A percentile compares a stretch with the other conserved stretches of the same genome.
phyloP scores from a whole-genome alignment of 768 basidiomycete genomes.

The Suillus paluster region DNA sequence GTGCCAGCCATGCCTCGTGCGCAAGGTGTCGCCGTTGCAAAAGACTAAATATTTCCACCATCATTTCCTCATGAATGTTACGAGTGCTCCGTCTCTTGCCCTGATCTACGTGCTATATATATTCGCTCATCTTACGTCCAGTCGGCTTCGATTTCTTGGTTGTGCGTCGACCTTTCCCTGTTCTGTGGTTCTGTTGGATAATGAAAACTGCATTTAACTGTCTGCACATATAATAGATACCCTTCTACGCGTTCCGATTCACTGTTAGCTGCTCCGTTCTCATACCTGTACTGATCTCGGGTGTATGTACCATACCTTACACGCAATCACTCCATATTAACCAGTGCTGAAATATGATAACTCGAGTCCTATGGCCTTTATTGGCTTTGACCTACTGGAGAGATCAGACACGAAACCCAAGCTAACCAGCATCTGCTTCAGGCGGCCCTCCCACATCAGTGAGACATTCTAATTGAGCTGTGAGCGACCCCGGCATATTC shows the following conservation, averaged over 20 bases:
- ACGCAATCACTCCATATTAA: constrained; percentile 18
- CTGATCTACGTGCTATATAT: constrained; percentile 17
- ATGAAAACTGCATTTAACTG: constrained; percentile 19
- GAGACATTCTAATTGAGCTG: constrained; percentile 70
- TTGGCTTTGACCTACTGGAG: constrained; percentile 81
- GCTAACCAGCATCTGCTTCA: constrained; percentile 88
- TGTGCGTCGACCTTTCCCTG: constrained; percentile 13
- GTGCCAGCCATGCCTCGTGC: constrained; percentile 29
- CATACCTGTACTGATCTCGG: constrained; percentile 25
- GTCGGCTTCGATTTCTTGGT: neutral
- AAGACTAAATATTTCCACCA: constrained; percentile 25
- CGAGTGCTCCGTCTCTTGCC: constrained; percentile 3
- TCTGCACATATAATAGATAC: constrained; percentile 26
- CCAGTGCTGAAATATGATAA: constrained; percentile 88
- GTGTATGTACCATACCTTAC: constrained; percentile 27
- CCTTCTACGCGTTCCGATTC: constrained; percentile 17
- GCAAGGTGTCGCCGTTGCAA: constrained; percentile 28
- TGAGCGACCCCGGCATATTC: constrained; percentile 4
- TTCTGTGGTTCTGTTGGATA: constrained; percentile 16
- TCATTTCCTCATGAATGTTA: constrained; percentile 26
- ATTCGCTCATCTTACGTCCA: constrained; percentile 13
- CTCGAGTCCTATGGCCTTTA: constrained; percentile 89
- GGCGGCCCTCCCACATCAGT: constrained; percentile 91
- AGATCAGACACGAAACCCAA: constrained; percentile 92
- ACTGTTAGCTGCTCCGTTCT: constrained; percentile 11